Evolutionary conservation across 2,329 filamentous ascomycete species (phyloP).

Genomic region (Colletotrichum lentis): DNA sequence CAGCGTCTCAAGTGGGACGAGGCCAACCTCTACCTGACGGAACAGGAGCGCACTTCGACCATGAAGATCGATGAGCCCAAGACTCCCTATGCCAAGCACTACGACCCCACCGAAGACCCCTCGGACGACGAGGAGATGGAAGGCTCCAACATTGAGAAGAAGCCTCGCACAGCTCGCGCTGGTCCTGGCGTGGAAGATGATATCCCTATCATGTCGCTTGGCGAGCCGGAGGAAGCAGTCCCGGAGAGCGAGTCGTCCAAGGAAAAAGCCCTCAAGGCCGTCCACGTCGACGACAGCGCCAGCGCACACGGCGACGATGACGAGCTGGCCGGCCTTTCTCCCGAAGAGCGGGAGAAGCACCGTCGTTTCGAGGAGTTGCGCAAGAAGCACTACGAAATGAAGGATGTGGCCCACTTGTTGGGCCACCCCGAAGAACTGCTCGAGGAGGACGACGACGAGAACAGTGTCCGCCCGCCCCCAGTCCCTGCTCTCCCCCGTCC

Average conservation of each 20-base stretch:
- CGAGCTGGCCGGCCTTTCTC: constrained; percentile 61
- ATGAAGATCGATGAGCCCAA: constrained; percentile 99
- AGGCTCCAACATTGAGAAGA: constrained; percentile 59
- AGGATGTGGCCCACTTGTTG: constrained; percentile 85
- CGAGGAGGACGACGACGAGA: constrained; percentile 63
- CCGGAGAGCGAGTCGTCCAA: constrained; percentile 55
- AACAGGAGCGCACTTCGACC: constrained; percentile 91
- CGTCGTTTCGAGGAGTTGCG: constrained; percentile 87
- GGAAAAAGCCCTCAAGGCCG: constrained; percentile 48
- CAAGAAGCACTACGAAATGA: constrained; percentile 99
- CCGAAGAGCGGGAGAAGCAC: constrained; percentile 90
- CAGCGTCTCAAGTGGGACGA: constrained; percentile 97
- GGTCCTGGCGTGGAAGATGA: constrained; percentile 63
- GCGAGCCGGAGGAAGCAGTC: constrained; percentile 84
- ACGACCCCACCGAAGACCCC: constrained; percentile 88
- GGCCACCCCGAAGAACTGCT: constrained; percentile 76
- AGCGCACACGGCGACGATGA: constrained; percentile 66
- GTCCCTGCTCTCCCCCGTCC: constrained; percentile 55
- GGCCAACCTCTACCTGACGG: constrained; percentile 94
- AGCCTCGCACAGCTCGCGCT: constrained; percentile 41
- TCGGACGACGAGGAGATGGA: constrained; percentile 77
- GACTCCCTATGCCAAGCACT: constrained; percentile 92
- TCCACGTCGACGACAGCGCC: constrained; percentile 75
- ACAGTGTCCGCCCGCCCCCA: constrained; percentile 46
- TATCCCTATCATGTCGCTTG: constrained; percentile 90